Evolutionary conservation across 2,329 filamentous ascomycete genomes (phyloP).

Genomic region (Neopestalotiopsis rosae): DNA sequence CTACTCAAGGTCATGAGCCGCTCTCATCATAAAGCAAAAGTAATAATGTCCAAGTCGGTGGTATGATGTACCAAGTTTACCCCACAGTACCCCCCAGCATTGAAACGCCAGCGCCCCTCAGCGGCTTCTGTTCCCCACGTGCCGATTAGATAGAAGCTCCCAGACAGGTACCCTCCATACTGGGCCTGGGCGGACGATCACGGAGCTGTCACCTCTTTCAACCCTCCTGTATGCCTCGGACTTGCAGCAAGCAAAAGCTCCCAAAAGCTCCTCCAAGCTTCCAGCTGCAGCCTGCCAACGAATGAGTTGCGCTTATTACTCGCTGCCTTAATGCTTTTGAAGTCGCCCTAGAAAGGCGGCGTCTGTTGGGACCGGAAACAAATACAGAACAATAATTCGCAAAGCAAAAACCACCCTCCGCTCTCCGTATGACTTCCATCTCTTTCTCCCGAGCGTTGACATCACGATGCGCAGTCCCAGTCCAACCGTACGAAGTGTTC

Average conservation of each 20-base stretch:
- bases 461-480: slow-evolving; percentile 17
- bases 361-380: neutral
- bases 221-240: neutral
- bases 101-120: slow-evolving; percentile 8
- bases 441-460: slow-evolving; percentile 9
- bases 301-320: slow-evolving; percentile 3
- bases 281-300: neutral
- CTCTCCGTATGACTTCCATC: neutral
- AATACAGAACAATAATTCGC: neutral
- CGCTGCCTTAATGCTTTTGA: neutral
- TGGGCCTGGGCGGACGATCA: neutral
- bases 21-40: neutral
- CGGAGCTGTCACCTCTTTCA: slow-evolving; percentile 3
- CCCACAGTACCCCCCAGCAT: neutral
- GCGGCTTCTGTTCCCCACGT: slow-evolving; percentile 24
- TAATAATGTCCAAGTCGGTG: neutral
- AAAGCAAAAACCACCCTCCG: neutral
- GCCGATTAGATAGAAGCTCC: slow-evolving; percentile 33
- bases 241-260: neutral
- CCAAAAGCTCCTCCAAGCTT: neutral
- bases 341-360: neutral
- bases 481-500: slow-evolving; percentile 13
- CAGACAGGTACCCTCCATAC: neutral
- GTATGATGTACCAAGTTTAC: neutral
- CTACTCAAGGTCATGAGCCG: neutral